phyloP scores from a whole-genome alignment of 2,329 filamentous ascomycete genomes.

The Huntiella omanensis region DNA sequence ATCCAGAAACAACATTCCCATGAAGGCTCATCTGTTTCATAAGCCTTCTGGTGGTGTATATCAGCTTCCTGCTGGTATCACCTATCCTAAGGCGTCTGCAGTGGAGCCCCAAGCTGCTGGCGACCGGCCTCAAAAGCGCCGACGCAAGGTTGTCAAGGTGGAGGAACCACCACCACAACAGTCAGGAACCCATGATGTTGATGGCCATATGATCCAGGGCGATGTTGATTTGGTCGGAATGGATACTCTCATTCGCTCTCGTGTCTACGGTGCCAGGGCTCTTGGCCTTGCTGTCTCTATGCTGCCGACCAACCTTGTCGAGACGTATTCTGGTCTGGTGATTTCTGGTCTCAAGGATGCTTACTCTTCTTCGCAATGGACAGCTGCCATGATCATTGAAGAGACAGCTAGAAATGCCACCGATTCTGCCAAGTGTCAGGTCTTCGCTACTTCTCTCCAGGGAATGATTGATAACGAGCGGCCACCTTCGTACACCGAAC shows the following conservation, averaged over 20 bases:
- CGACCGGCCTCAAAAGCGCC: conserved; percentile 52
- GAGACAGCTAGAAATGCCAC: conserved; percentile 54
- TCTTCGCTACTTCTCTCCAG: conserved; percentile 46
- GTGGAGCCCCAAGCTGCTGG: conserved; percentile 29
- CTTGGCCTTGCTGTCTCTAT: conserved; percentile 68
- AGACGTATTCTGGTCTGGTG: conserved; percentile 25
- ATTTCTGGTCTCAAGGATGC: conserved; percentile 49
- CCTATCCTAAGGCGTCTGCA: conserved; percentile 17
- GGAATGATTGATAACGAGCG: conserved; percentile 65
- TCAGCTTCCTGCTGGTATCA: conserved; percentile 24
- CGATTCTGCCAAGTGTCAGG: conserved; percentile 29
- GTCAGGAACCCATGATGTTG: conserved; percentile 72
- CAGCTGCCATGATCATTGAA: conserved; percentile 66
- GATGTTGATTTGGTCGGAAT: conserved; percentile 87
- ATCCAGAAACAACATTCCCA: conserved; percentile 72
- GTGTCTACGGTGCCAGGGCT: conserved; percentile 70
- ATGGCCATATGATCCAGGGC: conserved; percentile 93
- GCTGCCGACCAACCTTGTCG: conserved; percentile 53
- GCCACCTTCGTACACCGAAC: conserved; percentile 68
- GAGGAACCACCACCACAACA: conserved; percentile 39
- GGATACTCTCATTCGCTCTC: conserved; percentile 73
- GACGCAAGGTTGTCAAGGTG: conserved; percentile 68
- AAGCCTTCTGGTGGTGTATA: conserved; percentile 83
- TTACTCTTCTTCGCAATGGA: conserved; percentile 72
- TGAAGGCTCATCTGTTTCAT: conserved; percentile 78